Conservation (phyloP, 2,329 filamentous ascomycete genomes). For the Catunica adiposa region DNA sequence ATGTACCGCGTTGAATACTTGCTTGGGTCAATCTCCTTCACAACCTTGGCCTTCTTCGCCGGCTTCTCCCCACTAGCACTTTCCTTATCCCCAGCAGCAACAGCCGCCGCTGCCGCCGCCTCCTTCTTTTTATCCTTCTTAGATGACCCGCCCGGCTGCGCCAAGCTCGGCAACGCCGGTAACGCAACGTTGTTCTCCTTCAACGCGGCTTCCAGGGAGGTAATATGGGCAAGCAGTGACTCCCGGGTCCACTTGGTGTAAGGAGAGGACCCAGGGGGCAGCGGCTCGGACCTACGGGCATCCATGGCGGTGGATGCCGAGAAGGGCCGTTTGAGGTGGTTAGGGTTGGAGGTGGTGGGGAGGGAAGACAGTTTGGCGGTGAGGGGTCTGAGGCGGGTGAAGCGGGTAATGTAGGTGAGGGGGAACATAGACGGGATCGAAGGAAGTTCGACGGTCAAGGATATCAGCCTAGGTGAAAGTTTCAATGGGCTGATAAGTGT, state of each 20-base stretch:
- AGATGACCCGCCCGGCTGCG: conserved; percentile 4
- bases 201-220: conserved; percentile 49
- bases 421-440: not conserved
- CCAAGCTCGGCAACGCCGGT: conserved; percentile 11
- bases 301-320: conserved; percentile 7
- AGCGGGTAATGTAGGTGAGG: not conserved
- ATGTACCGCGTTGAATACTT: conserved; percentile 72
- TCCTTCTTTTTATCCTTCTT: conserved; percentile 11
- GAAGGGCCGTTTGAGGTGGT: conserved; percentile 7
- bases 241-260: conserved; percentile 55
- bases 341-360: not conserved
- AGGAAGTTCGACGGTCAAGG: not conserved
- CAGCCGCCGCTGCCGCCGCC: conserved; percentile 1
- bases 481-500: not conserved
- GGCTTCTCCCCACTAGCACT: conserved; percentile 7
- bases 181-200: conserved; percentile 21
- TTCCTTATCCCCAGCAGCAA: not conserved
- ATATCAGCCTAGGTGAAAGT: not conserved
- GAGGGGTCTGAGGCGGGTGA: not conserved
- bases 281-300: not conserved
- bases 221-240: conserved; percentile 51
- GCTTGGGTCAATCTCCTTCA: conserved; percentile 50
- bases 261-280: conserved; percentile 20
- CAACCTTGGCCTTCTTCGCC: conserved; percentile 25
- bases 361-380: not conserved